phyloP scores from a whole-genome alignment of 192 early-diverging fungal species.

The Rhizophagus clarus region DNA sequence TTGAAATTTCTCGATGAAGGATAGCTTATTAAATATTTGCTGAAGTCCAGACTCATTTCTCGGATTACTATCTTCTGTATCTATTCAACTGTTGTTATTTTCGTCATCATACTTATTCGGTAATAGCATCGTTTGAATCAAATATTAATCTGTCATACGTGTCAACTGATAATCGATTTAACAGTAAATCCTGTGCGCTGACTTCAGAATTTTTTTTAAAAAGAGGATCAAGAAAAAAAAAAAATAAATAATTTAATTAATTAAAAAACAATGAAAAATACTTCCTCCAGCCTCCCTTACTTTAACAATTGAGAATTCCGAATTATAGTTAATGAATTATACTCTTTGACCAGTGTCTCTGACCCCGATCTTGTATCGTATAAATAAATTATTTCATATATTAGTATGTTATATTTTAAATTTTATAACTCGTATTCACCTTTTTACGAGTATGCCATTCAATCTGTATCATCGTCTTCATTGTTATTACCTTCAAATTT shows the following conservation, averaged over 20 bases:
- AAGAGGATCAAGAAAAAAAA: too few relatives aligned
- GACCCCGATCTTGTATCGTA: too few relatives aligned
- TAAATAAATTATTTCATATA: not conserved
- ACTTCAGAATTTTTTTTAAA: constrained; percentile 99
- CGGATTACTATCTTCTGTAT: constrained; percentile 31
- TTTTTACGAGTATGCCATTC: constrained; percentile 45
- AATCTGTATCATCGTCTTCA: constrained; percentile 45
- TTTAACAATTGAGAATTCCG: constrained; percentile 89
- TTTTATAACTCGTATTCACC: constrained; percentile 27
- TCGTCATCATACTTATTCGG: constrained; percentile 53
- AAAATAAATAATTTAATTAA: too few relatives aligned
- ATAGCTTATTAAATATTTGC: constrained; percentile 43
- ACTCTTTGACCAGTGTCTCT: constrained; percentile 89
- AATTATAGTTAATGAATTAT: constrained; percentile 71
- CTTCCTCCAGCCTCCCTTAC: too few relatives aligned
- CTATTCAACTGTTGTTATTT: constrained; percentile 36
- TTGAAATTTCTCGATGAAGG: constrained; percentile 69
- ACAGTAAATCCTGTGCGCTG: constrained; percentile 87
- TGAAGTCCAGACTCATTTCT: constrained; percentile 19
- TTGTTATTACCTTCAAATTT: too few relatives aligned
- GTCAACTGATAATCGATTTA: constrained; percentile 86
- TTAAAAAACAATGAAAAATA: too few relatives aligned
- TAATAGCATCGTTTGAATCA: constrained; percentile 84
- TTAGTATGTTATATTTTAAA: too few relatives aligned
- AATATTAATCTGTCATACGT: constrained; percentile 87